Evolutionary conservation across 305 asterid genomes (phyloP).

Genomic region (Rubia occidens): DNA sequence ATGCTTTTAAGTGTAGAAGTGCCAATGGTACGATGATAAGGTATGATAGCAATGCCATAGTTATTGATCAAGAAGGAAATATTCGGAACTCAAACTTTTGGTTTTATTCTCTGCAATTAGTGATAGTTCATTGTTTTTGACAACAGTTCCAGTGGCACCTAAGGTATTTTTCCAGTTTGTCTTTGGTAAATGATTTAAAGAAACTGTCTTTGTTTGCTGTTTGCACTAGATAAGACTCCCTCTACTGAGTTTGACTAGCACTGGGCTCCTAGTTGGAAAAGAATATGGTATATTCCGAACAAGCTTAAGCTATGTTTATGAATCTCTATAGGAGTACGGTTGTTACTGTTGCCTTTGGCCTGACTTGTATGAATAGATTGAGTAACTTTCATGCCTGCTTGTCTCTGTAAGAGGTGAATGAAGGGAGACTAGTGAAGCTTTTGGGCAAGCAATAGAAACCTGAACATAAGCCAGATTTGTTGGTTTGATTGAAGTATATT

Average conservation of each 20-base stretch:
- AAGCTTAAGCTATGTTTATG: background rate
- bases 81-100: background rate
- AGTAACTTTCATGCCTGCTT: background rate
- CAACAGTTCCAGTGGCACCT: background rate
- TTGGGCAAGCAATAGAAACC: background rate
- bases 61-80: background rate
- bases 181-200: background rate
- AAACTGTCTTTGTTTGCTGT: background rate
- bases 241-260: background rate
- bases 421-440: background rate
- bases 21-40: background rate
- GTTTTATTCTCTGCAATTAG: background rate
- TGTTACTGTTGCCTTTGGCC: background rate
- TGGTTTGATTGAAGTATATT: background rate
- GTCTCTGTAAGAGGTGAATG: background rate
- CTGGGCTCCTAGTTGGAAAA: background rate
- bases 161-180: background rate
- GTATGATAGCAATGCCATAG: background rate
- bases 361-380: background rate
- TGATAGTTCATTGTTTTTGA: background rate
- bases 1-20: background rate
- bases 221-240: background rate
- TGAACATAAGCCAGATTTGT: background rate
- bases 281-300: background rate
- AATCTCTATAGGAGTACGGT: background rate